Evolutionary conservation across 23 red algal genomes (phyloP), one percentile per base, ranked within the genome.

Genomic region (Agarophyton chilense): DNA sequence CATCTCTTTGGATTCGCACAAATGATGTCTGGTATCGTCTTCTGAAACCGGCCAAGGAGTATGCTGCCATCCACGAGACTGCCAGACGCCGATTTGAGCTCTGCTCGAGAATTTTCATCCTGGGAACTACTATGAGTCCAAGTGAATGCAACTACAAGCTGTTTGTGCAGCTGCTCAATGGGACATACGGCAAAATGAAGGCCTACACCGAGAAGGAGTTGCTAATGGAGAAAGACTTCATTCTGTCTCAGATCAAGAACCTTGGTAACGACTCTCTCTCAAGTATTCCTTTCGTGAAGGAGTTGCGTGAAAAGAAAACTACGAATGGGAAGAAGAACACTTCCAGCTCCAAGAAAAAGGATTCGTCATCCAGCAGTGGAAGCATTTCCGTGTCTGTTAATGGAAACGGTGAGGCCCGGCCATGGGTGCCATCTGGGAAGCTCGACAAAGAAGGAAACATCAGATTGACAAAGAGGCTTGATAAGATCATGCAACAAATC

Each of bases 51-150:
- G 85, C 83, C 28, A 94, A 94, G 76, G 92, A 86, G 49, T 94
- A 94, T 57, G 67, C 83, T 18, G 73, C 61, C 49, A 84, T 75
- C 0, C 82, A 94, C 40, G 82, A 79, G 47, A 54, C 87, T 22
- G 82, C 92, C 32, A 51, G 81, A 38, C 43, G 83, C n/a, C 72
- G 92, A 43, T 94, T 94, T 58, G 92, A 94, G 52, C 49, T 94
- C 3, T 94, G 92, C 46, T 67, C 92, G 22, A 52, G 92, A 9
- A 81, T 83, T 57, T 94, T 87, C 82, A 94, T 94, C 36, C 60
- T 94, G 19, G 51, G 42, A 18, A 90, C 85, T 19, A 79, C 92
- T 10, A 88, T 94, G 61, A 51, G 42, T 32, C 68, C 64, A 31
- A 28, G 38, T 29, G 75, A 87, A 41, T 65, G 53, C 56, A 87